These are phyloP conservation scores for Galerina marginata DNA, from an alignment of 768 basidiomycete genomes.

Conservation along the genomic window DNA sequence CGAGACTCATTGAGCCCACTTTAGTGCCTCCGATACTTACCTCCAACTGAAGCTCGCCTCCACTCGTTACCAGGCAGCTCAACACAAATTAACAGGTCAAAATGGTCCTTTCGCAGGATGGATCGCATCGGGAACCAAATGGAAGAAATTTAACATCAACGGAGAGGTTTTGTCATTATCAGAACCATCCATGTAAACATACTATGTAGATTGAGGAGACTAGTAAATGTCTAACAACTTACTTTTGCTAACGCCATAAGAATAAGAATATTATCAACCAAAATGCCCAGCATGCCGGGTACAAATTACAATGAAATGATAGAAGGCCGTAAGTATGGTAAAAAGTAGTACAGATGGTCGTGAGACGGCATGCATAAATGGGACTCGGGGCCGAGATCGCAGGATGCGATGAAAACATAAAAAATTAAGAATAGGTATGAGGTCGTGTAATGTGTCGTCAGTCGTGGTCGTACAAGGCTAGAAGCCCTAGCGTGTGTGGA, in stretches of 20 bases:
- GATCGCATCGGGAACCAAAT: slow-evolving; percentile 56
- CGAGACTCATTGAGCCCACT: not conserved
- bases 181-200: not conserved
- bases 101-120: slow-evolving; percentile 64
- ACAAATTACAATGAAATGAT: not conserved
- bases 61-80: slow-evolving; percentile 56
- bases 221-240: not conserved
- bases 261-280: not conserved
- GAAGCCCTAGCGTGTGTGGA: slow-evolving; percentile 2
- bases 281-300: not conserved
- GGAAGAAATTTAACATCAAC: slow-evolving; percentile 53
- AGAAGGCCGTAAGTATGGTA: not conserved
- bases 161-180: slow-evolving; percentile 11
- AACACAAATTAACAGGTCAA: slow-evolving; percentile 47
- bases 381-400: not conserved
- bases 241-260: slow-evolving; percentile 4
- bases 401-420: not conserved
- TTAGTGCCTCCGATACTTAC: slow-evolving; percentile 43
- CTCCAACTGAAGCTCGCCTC: slow-evolving; percentile 46
- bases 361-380: slow-evolving; percentile 1
- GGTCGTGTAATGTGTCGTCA: not conserved
- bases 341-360: slow-evolving; percentile 6
- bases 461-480: slow-evolving; percentile 10
- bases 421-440: not conserved
- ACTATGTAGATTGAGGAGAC: not conserved